These are phyloP conservation scores for Metarhizium album DNA, from an alignment of 2,329 filamentous ascomycete genomes.

Conservation along the genomic window DNA sequence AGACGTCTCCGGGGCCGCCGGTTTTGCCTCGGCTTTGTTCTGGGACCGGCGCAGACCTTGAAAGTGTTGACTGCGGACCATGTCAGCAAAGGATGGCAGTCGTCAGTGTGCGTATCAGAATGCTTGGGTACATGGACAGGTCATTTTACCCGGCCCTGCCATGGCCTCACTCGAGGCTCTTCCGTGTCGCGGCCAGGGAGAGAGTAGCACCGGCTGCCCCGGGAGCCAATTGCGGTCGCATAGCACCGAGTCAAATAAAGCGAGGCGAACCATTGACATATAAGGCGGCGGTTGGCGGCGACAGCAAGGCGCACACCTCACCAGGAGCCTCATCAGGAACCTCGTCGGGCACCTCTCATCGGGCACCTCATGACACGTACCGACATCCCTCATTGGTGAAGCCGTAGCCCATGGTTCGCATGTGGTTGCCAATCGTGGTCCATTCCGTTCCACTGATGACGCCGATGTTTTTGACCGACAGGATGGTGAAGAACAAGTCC, in stretches of 20 bases:
- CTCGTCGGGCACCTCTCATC: too few relatives aligned
- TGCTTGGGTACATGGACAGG: neutral
- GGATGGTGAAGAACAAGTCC: constrained; percentile 52
- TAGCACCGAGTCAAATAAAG: neutral
- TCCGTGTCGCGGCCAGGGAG: neutral
- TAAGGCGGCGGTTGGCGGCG: neutral
- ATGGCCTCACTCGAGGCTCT: neutral
- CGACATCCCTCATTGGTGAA: constrained; percentile 56
- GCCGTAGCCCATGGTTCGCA: constrained; percentile 48
- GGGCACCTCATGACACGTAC: constrained; percentile 29
- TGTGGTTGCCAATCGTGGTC: constrained; percentile 50
- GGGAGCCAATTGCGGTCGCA: neutral
- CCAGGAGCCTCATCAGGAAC: too few relatives aligned
- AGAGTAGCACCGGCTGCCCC: neutral
- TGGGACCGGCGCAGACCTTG: constrained; percentile 46
- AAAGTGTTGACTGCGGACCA: constrained; percentile 43
- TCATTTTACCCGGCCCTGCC: too few relatives aligned
- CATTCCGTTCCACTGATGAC: constrained; percentile 53
- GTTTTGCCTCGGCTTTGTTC: constrained; percentile 38
- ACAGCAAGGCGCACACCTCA: neutral
- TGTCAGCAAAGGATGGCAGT: neutral
- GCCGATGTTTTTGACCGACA: constrained; percentile 52
- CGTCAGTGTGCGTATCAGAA: neutral
- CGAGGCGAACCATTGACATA: neutral
- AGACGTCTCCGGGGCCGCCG: constrained; percentile 22